Percentiles rank a stretch among this genome's conserved stretches.
phyloP scores from a whole-genome alignment of 2,329 filamentous ascomycete species.

The Scortechinia acanthostroma region DNA sequence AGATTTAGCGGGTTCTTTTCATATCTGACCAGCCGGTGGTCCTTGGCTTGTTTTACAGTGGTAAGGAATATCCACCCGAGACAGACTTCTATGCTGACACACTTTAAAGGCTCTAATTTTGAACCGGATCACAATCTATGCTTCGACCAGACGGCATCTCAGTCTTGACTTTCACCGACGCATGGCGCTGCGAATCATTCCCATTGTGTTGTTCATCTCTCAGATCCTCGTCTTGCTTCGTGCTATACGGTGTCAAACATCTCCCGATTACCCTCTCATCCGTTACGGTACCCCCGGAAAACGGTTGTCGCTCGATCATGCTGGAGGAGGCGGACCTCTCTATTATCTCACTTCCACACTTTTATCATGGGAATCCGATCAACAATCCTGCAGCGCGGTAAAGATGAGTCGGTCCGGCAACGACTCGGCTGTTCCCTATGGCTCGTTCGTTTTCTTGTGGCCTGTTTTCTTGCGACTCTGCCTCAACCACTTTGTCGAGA shows the following conservation, averaged over 20 bases:
- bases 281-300: conserved; percentile 65
- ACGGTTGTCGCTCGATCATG: conserved; percentile 62
- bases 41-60: conserved; percentile 77
- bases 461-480: conserved; percentile 66
- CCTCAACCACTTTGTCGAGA: conserved; percentile 81
- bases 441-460: conserved; percentile 74
- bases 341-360: conserved; percentile 67
- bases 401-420: conserved; percentile 56
- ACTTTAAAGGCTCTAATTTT: conserved; percentile 66
- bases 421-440: conserved; percentile 48
- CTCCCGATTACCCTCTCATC: conserved; percentile 60
- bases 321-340: conserved; percentile 61
- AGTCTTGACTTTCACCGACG: conserved; percentile 68
- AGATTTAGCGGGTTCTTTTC: conserved; percentile 81
- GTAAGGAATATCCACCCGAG: conserved; percentile 24
- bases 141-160: conserved; percentile 76
- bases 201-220: conserved; percentile 61
- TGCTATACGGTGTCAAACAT: conserved; percentile 87
- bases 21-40: conserved; percentile 89
- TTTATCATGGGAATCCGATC: conserved; percentile 68
- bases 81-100: conserved; percentile 4
- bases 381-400: conserved; percentile 67
- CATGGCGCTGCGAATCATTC: conserved; percentile 61
- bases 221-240: conserved; percentile 70
- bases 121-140: conserved; percentile 89